Percentiles rank a stretch among this genome's conserved stretches.
Conservation (phyloP, 345 rosid genomes). For the Gossypium bickii region DNA sequence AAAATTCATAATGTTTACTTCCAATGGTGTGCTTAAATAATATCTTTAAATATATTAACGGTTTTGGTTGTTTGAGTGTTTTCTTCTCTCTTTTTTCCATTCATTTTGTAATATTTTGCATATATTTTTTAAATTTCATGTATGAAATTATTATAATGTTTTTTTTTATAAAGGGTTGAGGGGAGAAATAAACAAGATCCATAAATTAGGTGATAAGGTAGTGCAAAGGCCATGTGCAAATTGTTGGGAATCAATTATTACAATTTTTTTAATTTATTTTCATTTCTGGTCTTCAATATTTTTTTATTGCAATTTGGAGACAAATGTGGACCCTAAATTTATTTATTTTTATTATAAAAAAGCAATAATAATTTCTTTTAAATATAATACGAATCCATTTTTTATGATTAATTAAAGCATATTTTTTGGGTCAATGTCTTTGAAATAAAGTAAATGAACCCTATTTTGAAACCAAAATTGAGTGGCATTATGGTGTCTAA, state of each 20-base stretch:
- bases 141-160: neutral
- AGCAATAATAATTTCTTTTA: neutral
- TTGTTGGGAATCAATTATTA: slow-evolving; percentile 8
- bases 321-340: slow-evolving; percentile 6
- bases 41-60: slow-evolving; percentile 16
- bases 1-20: slow-evolving; percentile 18
- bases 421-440: neutral
- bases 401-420: neutral
- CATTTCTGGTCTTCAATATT: neutral
- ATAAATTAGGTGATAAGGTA: slow-evolving; percentile 23
- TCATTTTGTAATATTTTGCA: slow-evolving; percentile 7
- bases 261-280: neutral
- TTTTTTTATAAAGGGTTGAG: slow-evolving; percentile 19
- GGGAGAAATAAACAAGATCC: slow-evolving; percentile 25
- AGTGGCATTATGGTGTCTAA: neutral
- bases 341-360: neutral
- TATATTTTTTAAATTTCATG: neutral
- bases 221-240: slow-evolving; percentile 27
- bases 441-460: neutral
- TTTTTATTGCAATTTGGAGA: slow-evolving; percentile 8
- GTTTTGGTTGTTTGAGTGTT: slow-evolving; percentile 13
- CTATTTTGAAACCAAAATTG: neutral
- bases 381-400: neutral
- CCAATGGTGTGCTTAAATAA: slow-evolving; percentile 17
- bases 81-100: neutral